Conservation (phyloP, 352 stramenopile genomes). For the Globisporangium irregulare region DNA sequence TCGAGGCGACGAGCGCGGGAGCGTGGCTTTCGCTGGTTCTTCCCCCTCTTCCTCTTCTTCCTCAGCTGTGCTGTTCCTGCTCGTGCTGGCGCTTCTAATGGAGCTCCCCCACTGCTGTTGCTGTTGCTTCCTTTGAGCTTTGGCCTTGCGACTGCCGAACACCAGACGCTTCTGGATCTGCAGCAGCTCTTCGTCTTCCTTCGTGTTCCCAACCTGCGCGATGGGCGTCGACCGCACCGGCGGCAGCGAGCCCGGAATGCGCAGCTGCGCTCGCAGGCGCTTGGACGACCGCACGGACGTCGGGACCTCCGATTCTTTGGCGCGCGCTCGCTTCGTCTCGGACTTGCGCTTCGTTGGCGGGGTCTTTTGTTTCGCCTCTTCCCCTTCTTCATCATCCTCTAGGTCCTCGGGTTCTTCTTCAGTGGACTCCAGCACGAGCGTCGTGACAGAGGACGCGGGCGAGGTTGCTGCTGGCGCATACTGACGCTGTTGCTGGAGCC, state of each 20-base stretch:
- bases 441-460: slow-evolving; percentile 1
- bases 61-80: slow-evolving; percentile 4
- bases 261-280: slow-evolving; percentile 4
- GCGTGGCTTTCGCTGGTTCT: not conserved
- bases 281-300: slow-evolving; percentile 16
- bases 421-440: not conserved
- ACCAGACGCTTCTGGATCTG: slow-evolving; percentile 40
- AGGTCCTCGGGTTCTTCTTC: slow-evolving; percentile 15
- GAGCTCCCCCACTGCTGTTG: not conserved
- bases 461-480: not conserved
- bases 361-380: not conserved
- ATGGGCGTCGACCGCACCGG: slow-evolving; percentile 16
- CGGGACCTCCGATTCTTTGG: slow-evolving; percentile 4
- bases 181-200: slow-evolving; percentile 24
- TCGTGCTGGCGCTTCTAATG: not conserved
- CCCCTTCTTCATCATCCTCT: not conserved
- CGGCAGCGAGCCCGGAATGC: slow-evolving; percentile 22
- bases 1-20: slow-evolving; percentile 2
- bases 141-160: slow-evolving; percentile 11
- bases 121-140: not conserved
- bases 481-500: not conserved
- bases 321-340: not conserved
- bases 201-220: slow-evolving; percentile 28
- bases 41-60: slow-evolving; percentile 3
- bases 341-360: slow-evolving; percentile 14